Conservation (phyloP, 2,329 filamentous ascomycete species). For the Grosmannia huntii region DNA sequence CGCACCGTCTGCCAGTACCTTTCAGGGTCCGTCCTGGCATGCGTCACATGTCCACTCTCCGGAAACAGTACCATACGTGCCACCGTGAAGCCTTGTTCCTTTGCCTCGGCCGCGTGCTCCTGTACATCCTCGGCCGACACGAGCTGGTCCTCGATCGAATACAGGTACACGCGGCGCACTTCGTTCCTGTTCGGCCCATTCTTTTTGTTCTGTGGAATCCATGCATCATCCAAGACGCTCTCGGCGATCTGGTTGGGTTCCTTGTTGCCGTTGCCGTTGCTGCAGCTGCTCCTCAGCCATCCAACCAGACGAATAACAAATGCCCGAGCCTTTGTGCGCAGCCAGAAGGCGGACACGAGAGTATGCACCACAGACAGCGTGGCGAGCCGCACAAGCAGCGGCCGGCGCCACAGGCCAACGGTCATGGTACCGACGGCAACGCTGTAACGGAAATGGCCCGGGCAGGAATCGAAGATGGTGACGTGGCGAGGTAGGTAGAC, state of each 20-base stretch:
- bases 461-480: slow-evolving; percentile 34
- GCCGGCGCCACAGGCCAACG: not conserved
- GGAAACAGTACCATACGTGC: slow-evolving; percentile 29
- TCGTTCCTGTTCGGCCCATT: slow-evolving; percentile 22
- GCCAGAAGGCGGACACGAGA: slow-evolving; percentile 19
- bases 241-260: not conserved
- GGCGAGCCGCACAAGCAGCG: slow-evolving; percentile 13
- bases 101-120: slow-evolving; percentile 30
- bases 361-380: slow-evolving; percentile 11
- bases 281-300: not conserved
- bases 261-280: not conserved
- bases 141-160: slow-evolving; percentile 33
- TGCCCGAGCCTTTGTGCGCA: slow-evolving; percentile 11
- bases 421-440: slow-evolving; percentile 5
- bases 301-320: not conserved
- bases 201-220: slow-evolving; percentile 22
- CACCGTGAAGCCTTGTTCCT: slow-evolving; percentile 25
- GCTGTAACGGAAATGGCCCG: slow-evolving; percentile 29
- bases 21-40: slow-evolving; percentile 29
- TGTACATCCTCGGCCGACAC: slow-evolving; percentile 35
- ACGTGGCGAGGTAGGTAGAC: slow-evolving; percentile 26
- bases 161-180: slow-evolving; percentile 36
- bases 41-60: slow-evolving; percentile 37
- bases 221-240: slow-evolving; percentile 7
- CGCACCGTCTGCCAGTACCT: slow-evolving; percentile 38